Evolutionary conservation across 441 rosid species (phyloP).

Genomic region (Aleurites moluccanus): DNA sequence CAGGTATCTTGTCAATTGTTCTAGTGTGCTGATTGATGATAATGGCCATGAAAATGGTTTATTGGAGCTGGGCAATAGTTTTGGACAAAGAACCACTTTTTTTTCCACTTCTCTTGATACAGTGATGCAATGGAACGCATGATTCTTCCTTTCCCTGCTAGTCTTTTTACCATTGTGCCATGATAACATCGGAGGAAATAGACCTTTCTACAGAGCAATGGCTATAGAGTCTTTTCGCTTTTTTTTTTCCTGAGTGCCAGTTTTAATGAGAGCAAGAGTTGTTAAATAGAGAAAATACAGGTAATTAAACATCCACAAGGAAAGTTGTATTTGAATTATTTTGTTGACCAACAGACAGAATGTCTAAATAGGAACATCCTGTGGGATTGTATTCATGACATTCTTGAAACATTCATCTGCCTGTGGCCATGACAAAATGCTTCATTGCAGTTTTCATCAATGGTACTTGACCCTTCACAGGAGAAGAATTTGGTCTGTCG

Average conservation of each 20-base stretch:
- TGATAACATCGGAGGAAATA: not conserved
- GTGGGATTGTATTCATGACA: not conserved
- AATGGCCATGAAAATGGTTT: not conserved
- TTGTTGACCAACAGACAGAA: not conserved
- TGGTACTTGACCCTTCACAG: not conserved
- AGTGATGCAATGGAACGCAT: not conserved
- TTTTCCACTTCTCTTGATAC: not conserved
- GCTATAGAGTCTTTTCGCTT: not conserved
- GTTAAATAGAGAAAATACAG: not conserved
- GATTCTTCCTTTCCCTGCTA: not conserved
- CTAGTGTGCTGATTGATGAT: not conserved
- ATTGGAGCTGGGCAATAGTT: not conserved
- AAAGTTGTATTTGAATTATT: not conserved
- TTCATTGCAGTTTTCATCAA: not conserved
- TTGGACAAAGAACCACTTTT: not conserved
- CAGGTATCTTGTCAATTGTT: no score
- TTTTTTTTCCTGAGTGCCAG: not conserved
- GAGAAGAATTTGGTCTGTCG: not conserved
- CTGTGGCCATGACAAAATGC: not conserved
- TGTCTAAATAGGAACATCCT: not conserved
- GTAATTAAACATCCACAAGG: not conserved
- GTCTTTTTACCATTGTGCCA: no score
- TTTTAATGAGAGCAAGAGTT: not conserved
- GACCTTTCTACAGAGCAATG: not conserved
- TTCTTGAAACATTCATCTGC: not conserved